Conservation (phyloP, 2,329 filamentous ascomycete species). For the Ophiostoma angusticollis region DNA sequence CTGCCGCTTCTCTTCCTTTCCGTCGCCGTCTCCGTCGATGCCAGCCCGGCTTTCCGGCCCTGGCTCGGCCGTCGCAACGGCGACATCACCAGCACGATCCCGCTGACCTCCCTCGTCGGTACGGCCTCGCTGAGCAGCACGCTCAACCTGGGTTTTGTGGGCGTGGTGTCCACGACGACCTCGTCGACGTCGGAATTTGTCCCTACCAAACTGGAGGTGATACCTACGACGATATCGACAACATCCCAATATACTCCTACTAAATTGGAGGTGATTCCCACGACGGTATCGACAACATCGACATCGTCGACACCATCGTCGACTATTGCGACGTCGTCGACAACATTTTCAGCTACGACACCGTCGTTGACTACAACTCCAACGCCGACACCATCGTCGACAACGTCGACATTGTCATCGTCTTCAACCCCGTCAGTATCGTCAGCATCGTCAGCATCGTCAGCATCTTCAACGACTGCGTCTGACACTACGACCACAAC, state of each 20-base stretch:
- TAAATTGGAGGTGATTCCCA: too few species aligned
- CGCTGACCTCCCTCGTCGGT: too few species aligned
- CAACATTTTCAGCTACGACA: too few species aligned
- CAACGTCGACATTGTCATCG: background rate
- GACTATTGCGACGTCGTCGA: background rate
- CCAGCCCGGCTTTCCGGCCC: slow-evolving; percentile 16
- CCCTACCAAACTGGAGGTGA: too few species aligned
- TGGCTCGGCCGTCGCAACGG: background rate
- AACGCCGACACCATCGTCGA: slow-evolving; percentile 1
- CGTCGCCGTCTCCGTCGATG: slow-evolving; percentile 13
- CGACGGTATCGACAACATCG: background rate
- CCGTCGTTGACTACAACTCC: background rate
- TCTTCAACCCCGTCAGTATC: too few species aligned
- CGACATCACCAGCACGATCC: background rate
- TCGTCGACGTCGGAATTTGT: too few species aligned
- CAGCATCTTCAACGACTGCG: background rate
- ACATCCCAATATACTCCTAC: too few species aligned
- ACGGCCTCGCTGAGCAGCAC: too few species aligned
- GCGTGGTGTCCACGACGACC: too few species aligned
- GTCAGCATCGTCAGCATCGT: background rate
- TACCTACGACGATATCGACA: too few species aligned
- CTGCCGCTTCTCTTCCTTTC: slow-evolving; percentile 10
- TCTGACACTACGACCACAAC: too few species aligned
- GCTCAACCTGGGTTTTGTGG: too few species aligned
- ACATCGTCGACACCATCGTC: background rate